A percentile compares a stretch with the other conserved stretches of the same genome.
These are phyloP conservation scores for Apiospora aurea DNA, from an alignment of 2,329 filamentous ascomycete genomes.

Conservation along the genomic window DNA sequence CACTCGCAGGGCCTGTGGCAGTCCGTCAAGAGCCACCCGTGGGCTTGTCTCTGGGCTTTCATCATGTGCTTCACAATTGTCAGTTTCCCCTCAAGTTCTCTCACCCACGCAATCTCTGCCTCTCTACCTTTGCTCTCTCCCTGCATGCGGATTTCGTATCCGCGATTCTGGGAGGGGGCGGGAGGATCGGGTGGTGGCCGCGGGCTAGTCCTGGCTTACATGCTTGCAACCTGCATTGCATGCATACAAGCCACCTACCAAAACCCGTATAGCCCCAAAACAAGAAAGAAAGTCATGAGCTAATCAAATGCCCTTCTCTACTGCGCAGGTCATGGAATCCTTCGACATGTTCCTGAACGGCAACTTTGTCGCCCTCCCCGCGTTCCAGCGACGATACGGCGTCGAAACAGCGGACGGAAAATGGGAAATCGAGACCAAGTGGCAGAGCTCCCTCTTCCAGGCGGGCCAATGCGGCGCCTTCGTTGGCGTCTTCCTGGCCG, in stretches of 20 bases:
- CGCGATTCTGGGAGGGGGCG: background rate
- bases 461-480: conserved; percentile 45
- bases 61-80: conserved; percentile 59
- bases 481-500: conserved; percentile 46
- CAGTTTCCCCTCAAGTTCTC: conserved; percentile 32
- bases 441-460: conserved; percentile 48
- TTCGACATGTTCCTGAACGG: conserved; percentile 57
- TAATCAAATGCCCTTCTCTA: background rate
- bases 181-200: background rate
- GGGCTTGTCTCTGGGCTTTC: conserved; percentile 56
- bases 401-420: conserved; percentile 32
- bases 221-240: conserved; percentile 6
- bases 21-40: conserved; percentile 49
- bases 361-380: conserved; percentile 52
- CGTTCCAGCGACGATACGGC: conserved; percentile 49
- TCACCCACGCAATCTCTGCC: background rate
- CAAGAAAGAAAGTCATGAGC: background rate
- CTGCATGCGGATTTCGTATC: conserved; percentile 1
- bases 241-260: conserved; percentile 6
- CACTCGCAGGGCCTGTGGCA: conserved; percentile 48
- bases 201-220: conserved; percentile 1
- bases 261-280: background rate
- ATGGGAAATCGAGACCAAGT: conserved; percentile 47
- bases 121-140: no score
- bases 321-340: conserved; percentile 54